These are phyloP conservation scores for Eutypa lata DNA, from an alignment of 2,329 filamentous ascomycete genomes.

Conservation along the genomic window DNA sequence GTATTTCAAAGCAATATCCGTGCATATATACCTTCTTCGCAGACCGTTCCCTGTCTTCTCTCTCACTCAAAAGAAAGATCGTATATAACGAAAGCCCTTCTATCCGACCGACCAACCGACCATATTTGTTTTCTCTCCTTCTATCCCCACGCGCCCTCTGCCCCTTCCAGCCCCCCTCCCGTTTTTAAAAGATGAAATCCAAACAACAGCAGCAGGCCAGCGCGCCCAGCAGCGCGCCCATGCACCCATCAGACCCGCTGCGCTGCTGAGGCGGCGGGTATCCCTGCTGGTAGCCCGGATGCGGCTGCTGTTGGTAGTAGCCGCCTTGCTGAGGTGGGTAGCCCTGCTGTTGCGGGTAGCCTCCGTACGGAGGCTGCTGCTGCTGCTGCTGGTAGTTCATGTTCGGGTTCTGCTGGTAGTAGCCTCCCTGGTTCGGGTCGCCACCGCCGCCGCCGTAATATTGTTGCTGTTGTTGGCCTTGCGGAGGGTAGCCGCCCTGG, in stretches of 20 bases:
- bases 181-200: conserved; percentile 55
- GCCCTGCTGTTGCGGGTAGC: conserved; percentile 27
- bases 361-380: conserved; percentile 10
- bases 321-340: conserved; percentile 20
- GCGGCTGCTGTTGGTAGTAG: conserved; percentile 25
- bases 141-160: no score
- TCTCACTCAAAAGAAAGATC: no score
- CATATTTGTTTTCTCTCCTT: no score
- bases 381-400: no score
- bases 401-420: no score
- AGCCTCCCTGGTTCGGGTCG: background rate
- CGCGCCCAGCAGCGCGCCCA: conserved; percentile 47
- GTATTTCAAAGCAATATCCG: no score
- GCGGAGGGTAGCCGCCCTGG: conserved; percentile 25
- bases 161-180: no score
- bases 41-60: no score
- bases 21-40: no score
- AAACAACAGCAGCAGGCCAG: conserved; percentile 59
- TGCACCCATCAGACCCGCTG: conserved; percentile 24
- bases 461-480: conserved; percentile 22
- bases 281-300: conserved; percentile 20
- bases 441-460: no score
- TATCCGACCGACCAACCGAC: no score
- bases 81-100: no score
- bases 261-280: conserved; percentile 17